A percentile compares a stretch with the other conserved stretches of the same genome.
phyloP scores from a whole-genome alignment of 1,284 basidiomycete species.

The Cystobasidium slooffiae region DNA sequence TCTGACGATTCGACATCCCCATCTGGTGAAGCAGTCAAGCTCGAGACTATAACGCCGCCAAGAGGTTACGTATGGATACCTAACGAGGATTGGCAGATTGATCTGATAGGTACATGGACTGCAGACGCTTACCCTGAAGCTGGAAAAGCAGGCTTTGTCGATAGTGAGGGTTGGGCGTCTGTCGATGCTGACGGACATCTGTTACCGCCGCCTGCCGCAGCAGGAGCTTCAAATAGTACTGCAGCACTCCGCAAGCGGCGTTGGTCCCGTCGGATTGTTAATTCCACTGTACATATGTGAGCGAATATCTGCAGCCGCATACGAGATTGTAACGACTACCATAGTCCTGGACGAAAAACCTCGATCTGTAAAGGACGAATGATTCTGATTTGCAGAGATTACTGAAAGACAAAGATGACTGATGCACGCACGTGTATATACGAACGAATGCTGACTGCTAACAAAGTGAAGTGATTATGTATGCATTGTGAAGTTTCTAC shows the following conservation, averaged over 20 bases:
- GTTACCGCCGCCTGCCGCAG: background rate
- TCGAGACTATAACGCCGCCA: slow-evolving; percentile 37
- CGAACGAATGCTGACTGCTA: no score
- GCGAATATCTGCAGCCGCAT: no score
- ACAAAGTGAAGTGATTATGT: no score
- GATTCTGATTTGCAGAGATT: no score
- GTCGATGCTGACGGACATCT: slow-evolving; percentile 33
- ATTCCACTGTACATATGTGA: slow-evolving; percentile 12
- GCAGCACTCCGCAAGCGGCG: slow-evolving; percentile 31
- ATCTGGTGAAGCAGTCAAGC: background rate
- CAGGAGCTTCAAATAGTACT: background rate
- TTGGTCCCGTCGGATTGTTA: slow-evolving; percentile 38
- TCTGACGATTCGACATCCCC: background rate
- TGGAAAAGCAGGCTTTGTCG: slow-evolving; percentile 3
- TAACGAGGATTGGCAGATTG: slow-evolving; percentile 38
- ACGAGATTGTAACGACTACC: background rate
- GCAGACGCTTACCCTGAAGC: background rate
- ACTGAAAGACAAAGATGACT: no score
- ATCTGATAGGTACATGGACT: slow-evolving; percentile 26
- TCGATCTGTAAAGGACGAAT: no score
- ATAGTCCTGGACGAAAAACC: background rate
- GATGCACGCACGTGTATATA: no score
- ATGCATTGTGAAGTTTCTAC: no score
- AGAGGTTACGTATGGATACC: slow-evolving; percentile 31
- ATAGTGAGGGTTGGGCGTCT: slow-evolving; percentile 35